These are phyloP conservation scores for Plectosphaerella cucumerina DNA, from an alignment of 2,329 filamentous ascomycete genomes.

Conservation along the genomic window DNA sequence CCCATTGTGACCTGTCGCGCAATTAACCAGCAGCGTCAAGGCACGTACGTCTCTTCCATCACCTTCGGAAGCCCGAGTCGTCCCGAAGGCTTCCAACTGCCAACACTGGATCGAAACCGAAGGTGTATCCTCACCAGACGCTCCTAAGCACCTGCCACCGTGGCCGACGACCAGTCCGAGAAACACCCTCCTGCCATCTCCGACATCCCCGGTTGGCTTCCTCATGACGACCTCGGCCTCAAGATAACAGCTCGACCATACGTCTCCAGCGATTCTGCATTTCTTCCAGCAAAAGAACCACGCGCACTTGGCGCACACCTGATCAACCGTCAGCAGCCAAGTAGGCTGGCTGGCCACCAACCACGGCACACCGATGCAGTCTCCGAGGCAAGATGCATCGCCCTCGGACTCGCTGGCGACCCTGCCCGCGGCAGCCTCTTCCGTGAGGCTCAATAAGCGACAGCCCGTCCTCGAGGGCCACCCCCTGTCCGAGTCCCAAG, in stretches of 20 bases:
- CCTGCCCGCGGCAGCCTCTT: conserved; percentile 61
- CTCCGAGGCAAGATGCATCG: conserved; percentile 58
- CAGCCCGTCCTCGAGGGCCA: conserved; percentile 47
- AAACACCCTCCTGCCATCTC: too few relatives aligned
- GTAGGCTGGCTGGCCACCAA: not conserved
- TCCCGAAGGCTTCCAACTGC: too few relatives aligned
- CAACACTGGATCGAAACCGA: too few relatives aligned
- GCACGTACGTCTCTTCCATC: not conserved
- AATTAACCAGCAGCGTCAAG: not conserved
- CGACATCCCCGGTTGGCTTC: too few relatives aligned
- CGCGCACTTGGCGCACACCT: not conserved
- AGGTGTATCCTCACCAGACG: too few relatives aligned
- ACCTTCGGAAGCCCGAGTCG: too few relatives aligned
- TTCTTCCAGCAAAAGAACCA: too few relatives aligned
- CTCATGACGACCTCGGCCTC: not conserved
- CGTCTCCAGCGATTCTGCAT: not conserved
- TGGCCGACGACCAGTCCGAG: too few relatives aligned
- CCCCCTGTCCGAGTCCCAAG: conserved; percentile 46
- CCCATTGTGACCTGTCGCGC: not conserved
- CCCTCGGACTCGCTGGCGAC: conserved; percentile 65
- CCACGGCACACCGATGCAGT: conserved; percentile 57
- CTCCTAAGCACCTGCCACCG: too few relatives aligned
- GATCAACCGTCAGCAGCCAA: not conserved
- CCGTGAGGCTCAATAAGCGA: conserved; percentile 57
- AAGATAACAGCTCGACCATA: not conserved